Evolutionary conservation across 2,329 filamentous ascomycete species (phyloP), one percentile per base, ranked within the genome.

Genomic region (Trichothecium sympodiale): DNA sequence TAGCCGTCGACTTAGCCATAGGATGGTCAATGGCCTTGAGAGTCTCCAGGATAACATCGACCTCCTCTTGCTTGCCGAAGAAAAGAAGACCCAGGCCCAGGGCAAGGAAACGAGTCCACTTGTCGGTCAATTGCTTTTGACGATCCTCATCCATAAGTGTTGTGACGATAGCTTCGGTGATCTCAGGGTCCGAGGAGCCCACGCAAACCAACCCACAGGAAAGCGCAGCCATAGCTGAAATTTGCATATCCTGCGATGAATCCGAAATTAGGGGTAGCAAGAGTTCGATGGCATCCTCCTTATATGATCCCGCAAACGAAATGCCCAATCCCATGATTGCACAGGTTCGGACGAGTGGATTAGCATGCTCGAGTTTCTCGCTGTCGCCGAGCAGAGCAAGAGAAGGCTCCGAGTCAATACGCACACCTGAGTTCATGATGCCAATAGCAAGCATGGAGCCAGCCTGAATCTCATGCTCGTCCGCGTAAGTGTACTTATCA

Each of bases 81-180:
- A 87, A 98, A 18, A 98, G 70, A 17, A 98, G 72, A 2, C 89
- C 91, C 43, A 98, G 72, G 44, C 91, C 91, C 29, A 98, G 79
- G 15, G 85, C 88, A 65, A 98, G 82, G 65, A 98, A 98, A 14
- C 91, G 80, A 23, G 88, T 91, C 91, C 91, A 98, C 63, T 96
- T 98, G 62, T 96, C 86, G 47, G 93, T 95, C 41, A 98, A 68
- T 57, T 94, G 88, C 51, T 75, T 80, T 61, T 83, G 82, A 38
- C 88, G 78, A 41, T 96, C 89, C 39, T 96, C 89, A 46, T 98
- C 91, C 60, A 98, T 76, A 47, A 98, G 69, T 1, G 89, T 94
- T 38, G 83, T 85, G 36, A 96, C 80, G 47, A 98, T 91, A 8
- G 88, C 82, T 60, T 94, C 85, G 45, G 83, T 91, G 41, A 96